These are phyloP conservation scores for Ceratocystis eucalypticola DNA, from an alignment of 2,329 filamentous ascomycete genomes.

Conservation along the genomic window DNA sequence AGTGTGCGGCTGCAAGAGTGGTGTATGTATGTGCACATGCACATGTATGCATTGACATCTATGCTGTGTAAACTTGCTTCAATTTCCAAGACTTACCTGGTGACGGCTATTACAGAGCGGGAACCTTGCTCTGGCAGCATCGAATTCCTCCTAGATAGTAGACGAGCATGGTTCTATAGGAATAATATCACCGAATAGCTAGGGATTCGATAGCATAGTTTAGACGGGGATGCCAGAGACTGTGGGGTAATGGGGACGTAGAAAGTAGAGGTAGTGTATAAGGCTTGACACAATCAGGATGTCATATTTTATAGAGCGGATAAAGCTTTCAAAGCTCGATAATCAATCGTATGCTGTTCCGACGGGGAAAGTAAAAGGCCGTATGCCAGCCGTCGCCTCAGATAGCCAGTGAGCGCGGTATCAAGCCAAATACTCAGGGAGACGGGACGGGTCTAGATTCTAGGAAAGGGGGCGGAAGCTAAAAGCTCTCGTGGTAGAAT, in stretches of 20 bases:
- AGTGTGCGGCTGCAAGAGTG: no score
- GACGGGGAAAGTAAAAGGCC: not conserved
- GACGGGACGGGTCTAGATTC: not conserved
- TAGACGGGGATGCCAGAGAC: not conserved
- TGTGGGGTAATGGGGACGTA: not conserved
- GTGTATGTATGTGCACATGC: not conserved
- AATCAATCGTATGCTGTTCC: not conserved
- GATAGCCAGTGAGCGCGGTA: not conserved
- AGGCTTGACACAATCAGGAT: not conserved
- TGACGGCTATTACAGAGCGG: not conserved
- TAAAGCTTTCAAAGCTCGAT: not conserved
- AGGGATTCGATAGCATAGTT: not conserved
- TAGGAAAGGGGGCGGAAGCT: not conserved
- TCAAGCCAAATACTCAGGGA: not conserved
- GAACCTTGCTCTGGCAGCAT: not conserved
- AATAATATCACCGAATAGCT: not conserved
- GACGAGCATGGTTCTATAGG: not conserved
- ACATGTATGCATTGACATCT: not conserved
- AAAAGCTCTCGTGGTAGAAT: not conserved
- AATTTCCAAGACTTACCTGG: not conserved
- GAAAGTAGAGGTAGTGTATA: not conserved
- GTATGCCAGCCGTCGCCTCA: not conserved
- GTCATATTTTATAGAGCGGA: not conserved
- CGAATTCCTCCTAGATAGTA: not conserved
- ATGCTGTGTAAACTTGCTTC: not conserved